Percentiles rank a stretch among this genome's conserved stretches.
These are phyloP conservation scores for Dothiorella sarmentorum DNA, from an alignment of 2,329 filamentous ascomycete species.

Conservation along the genomic window DNA sequence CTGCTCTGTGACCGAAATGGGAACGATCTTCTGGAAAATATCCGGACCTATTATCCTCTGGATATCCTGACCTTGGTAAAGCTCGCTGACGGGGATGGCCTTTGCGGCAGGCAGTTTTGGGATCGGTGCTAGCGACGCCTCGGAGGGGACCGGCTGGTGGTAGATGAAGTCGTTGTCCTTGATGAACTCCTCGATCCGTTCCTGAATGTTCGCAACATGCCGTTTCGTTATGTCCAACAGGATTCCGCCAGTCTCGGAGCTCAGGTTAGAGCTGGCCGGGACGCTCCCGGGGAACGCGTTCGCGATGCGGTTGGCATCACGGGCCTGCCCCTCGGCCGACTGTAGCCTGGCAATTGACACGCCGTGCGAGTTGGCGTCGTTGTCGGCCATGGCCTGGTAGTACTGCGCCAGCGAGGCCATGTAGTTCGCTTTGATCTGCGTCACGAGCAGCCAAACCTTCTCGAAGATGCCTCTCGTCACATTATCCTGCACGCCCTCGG, in stretches of 20 bases:
- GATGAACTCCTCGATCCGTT: slow-evolving; percentile 69
- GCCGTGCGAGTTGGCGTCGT: slow-evolving; percentile 83
- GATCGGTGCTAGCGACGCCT: slow-evolving; percentile 76
- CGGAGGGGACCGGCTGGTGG: slow-evolving; percentile 83
- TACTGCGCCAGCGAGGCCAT: slow-evolving; percentile 86
- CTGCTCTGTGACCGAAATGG: slow-evolving; percentile 91
- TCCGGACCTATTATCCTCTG: slow-evolving; percentile 95
- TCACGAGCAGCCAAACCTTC: slow-evolving; percentile 83
- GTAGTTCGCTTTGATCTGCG: slow-evolving; percentile 81
- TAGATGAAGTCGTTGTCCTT: slow-evolving; percentile 99
- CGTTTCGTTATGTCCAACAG: slow-evolving; percentile 81
- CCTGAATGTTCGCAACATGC: slow-evolving; percentile 75
- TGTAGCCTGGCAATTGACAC: slow-evolving; percentile 79
- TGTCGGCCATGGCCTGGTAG: slow-evolving; percentile 87
- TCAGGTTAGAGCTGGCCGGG: slow-evolving; percentile 77
- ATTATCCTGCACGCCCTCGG: slow-evolving; percentile 89
- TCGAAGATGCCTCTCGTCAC: slow-evolving; percentile 89
- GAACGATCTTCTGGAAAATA: slow-evolving; percentile 94
- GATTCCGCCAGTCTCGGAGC: slow-evolving; percentile 69
- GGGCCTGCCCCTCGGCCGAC: slow-evolving; percentile 72
- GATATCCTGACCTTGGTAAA: slow-evolving; percentile 96
- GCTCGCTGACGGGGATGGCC: slow-evolving; percentile 91
- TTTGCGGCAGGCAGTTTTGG: slow-evolving; percentile 93
- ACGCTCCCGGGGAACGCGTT: slow-evolving; percentile 77
- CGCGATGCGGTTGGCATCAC: slow-evolving; percentile 73